Evolutionary conservation across 2,329 filamentous ascomycete genomes (phyloP).

Genomic region (Arthrobotrys sinensis): DNA sequence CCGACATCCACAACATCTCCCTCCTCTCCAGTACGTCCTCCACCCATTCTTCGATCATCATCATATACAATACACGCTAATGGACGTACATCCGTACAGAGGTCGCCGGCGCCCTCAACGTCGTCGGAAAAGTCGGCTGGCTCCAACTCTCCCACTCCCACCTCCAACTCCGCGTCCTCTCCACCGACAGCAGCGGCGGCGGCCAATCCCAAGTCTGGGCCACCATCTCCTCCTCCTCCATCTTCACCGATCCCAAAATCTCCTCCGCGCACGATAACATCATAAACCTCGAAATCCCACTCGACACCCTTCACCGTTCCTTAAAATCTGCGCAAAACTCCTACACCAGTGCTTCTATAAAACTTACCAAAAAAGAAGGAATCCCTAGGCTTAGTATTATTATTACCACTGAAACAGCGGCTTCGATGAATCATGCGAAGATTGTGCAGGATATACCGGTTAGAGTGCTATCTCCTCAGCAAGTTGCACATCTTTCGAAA

Average conservation of each 20-base stretch:
- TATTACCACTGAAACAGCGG: slow-evolving; percentile 80
- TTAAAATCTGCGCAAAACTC: slow-evolving; percentile 82
- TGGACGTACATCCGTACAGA: slow-evolving; percentile 69
- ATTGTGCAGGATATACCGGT: slow-evolving; percentile 98
- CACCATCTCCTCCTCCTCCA: slow-evolving; percentile 73
- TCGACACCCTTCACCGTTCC: slow-evolving; percentile 89
- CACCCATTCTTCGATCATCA: neutral
- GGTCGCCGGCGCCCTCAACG: slow-evolving; percentile 76
- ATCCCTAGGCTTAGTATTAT: slow-evolving; percentile 90
- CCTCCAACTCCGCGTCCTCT: slow-evolving; percentile 94
- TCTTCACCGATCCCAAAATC: slow-evolving; percentile 88
- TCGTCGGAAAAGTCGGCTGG: slow-evolving; percentile 75
- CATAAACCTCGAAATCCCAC: slow-evolving; percentile 95
- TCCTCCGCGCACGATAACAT: slow-evolving; percentile 87
- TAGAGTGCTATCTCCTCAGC: slow-evolving; percentile 84
- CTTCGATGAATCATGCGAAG: slow-evolving; percentile 72
- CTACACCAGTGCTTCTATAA: slow-evolving; percentile 85
- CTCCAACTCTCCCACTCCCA: slow-evolving; percentile 88
- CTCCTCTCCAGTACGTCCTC: slow-evolving; percentile 75
- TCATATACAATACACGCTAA: slow-evolving; percentile 35
- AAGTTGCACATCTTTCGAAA: slow-evolving; percentile 93
- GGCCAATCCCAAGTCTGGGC: slow-evolving; percentile 94
- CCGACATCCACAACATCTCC: slow-evolving; percentile 77
- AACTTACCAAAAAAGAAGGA: slow-evolving; percentile 84
- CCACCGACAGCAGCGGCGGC: slow-evolving; percentile 74